phyloP scores from a whole-genome alignment of 371 early-diverging fungal species.

The Smittium culicis region DNA sequence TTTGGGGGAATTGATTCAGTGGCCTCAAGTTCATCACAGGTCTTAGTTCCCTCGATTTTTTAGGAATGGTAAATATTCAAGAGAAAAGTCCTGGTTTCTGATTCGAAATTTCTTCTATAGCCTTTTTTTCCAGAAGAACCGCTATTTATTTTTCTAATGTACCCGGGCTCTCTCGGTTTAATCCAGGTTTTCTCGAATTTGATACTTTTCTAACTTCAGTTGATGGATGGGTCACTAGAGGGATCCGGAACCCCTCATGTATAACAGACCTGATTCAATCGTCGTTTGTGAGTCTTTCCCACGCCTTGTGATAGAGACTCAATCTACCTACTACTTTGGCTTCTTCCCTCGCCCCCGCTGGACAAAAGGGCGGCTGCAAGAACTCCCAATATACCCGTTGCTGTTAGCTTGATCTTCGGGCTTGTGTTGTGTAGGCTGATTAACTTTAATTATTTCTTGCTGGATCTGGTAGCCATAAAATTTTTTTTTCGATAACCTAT shows the following conservation, averaged over 20 bases:
- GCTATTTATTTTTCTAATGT: neutral
- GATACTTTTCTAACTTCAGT: neutral
- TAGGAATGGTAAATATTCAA: conserved; percentile 5
- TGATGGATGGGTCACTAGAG: neutral
- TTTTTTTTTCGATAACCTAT: neutral
- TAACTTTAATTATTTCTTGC: neutral
- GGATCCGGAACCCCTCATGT: neutral
- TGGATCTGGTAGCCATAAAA: neutral
- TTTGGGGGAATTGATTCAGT: conserved; percentile 26
- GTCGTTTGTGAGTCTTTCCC: neutral
- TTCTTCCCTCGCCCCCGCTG: neutral
- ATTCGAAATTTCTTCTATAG: neutral
- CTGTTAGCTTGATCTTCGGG: neutral
- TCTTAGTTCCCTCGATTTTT: conserved; percentile 9
- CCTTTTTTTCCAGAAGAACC: neutral
- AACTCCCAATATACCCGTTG: neutral
- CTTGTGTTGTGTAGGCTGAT: neutral
- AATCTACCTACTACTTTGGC: neutral
- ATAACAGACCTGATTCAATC: neutral
- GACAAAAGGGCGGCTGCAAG: neutral
- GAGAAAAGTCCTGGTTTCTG: neutral
- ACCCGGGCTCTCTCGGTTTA: neutral
- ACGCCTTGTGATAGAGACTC: neutral
- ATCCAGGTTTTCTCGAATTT: neutral
- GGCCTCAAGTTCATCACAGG: conserved; percentile 26